Evolutionary conservation across 208 protist species (phyloP).

Genomic region (Leishmania tarentolae): DNA sequence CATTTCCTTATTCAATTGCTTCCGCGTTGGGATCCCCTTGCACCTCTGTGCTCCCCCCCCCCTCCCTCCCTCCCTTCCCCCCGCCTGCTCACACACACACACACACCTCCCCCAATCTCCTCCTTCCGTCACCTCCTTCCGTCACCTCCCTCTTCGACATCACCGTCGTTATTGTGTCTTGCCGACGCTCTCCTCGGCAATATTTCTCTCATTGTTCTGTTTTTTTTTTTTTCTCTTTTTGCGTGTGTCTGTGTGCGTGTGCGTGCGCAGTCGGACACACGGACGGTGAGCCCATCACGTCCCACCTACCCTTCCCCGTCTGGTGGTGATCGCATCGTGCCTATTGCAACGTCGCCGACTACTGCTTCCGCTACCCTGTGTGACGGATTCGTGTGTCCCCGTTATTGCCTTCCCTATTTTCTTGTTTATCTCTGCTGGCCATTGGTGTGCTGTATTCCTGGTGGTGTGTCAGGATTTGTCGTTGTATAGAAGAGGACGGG

Average conservation of each 20-base stretch:
- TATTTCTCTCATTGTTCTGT: background rate
- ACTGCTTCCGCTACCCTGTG: too few species aligned
- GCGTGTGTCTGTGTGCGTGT: background rate
- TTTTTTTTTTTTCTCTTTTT: background rate
- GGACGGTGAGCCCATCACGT: background rate
- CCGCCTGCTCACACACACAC: too few species aligned
- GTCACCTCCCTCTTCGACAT: background rate
- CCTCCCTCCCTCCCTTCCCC: too few species aligned
- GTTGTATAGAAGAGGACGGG: too few species aligned
- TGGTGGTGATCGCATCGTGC: background rate
- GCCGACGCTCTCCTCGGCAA: background rate
- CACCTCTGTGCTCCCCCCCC: background rate
- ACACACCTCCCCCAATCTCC: too few species aligned
- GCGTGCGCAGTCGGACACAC: background rate
- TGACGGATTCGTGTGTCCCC: too few species aligned
- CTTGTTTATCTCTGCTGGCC: too few species aligned
- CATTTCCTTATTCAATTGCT: background rate
- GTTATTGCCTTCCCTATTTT: too few species aligned
- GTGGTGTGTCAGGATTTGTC: too few species aligned
- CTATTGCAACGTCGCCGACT: too few species aligned
- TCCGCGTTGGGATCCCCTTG: background rate
- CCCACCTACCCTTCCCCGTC: background rate
- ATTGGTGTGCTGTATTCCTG: too few species aligned
- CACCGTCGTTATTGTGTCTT: background rate
- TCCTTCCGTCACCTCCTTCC: too few species aligned